phyloP scores from a whole-genome alignment of 768 basidiomycete species.

The Podaxis sp. region DNA sequence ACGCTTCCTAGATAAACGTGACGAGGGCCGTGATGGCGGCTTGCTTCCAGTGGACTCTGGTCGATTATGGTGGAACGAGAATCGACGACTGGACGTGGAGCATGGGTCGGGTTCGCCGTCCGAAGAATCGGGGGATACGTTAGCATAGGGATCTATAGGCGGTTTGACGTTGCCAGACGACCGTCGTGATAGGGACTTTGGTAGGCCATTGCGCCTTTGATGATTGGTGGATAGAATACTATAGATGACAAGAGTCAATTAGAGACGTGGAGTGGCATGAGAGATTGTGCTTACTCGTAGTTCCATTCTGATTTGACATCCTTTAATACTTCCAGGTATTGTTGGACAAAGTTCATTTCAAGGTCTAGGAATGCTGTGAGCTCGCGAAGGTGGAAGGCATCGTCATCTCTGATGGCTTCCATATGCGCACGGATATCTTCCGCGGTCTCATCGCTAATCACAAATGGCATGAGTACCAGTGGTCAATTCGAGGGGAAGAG shows the following conservation, averaged over 20 bases:
- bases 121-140: conserved; percentile 25
- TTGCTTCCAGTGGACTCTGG: conserved; percentile 39
- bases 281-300: conserved; percentile 42
- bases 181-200: neutral
- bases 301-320: conserved; percentile 69
- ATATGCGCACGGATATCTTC: conserved; percentile 83
- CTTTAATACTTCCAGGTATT: conserved; percentile 68
- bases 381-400: conserved; percentile 66
- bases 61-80: conserved; percentile 24
- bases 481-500: neutral
- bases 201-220: neutral
- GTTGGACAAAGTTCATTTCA: conserved; percentile 68
- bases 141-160: conserved; percentile 14
- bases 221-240: neutral
- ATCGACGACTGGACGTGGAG: conserved; percentile 22
- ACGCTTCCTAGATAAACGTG: conserved; percentile 61
- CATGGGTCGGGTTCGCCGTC: conserved; percentile 26
- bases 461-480: conserved; percentile 5
- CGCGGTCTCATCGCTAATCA: conserved; percentile 72
- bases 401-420: conserved; percentile 75
- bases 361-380: conserved; percentile 68
- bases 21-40: conserved; percentile 48
- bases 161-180: neutral
- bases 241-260: neutral
- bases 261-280: neutral